A percentile compares a stretch with the other conserved stretches of the same genome.
These are phyloP conservation scores for Cryphonectria parasitica DNA, from an alignment of 2,329 filamentous ascomycete species.

Conservation along the genomic window DNA sequence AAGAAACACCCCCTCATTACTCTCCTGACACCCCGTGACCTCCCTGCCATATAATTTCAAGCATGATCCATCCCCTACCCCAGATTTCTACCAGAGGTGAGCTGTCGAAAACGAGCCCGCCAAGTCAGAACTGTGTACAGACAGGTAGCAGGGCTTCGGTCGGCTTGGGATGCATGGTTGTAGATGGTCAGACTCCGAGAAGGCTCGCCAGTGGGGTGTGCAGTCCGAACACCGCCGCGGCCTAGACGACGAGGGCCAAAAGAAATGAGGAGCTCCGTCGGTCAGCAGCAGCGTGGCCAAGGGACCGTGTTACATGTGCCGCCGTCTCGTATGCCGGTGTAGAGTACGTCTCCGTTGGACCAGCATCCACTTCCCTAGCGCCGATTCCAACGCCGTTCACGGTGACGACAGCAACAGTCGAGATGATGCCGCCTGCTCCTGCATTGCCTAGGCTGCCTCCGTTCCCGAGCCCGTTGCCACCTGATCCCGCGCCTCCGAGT, in stretches of 20 bases:
- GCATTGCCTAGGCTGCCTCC: conserved; percentile 17
- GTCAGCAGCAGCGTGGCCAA: conserved; percentile 17
- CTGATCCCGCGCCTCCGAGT: conserved; percentile 13
- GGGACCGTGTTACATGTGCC: conserved; percentile 26
- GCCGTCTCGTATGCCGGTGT: conserved; percentile 21
- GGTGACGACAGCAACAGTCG: conserved; percentile 27
- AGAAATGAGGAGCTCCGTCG: conserved; percentile 25
- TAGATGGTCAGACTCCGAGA: conserved; percentile 22
- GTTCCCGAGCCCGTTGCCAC: conserved; percentile 15
- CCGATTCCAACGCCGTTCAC: conserved; percentile 25
- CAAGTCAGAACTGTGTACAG: not conserved
- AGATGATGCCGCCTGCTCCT: conserved; percentile 21
- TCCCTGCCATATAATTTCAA: conserved; percentile 26
- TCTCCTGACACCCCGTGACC: conserved; percentile 19
- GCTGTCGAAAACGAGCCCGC: not conserved
- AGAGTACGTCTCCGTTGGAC: conserved; percentile 16
- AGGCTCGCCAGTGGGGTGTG: conserved; percentile 24
- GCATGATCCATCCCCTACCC: conserved; percentile 24
- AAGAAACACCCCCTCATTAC: conserved; percentile 22
- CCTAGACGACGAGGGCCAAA: conserved; percentile 29
- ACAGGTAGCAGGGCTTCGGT: not conserved
- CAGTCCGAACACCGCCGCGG: conserved; percentile 28
- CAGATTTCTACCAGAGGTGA: conserved; percentile 12
- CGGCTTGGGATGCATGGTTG: conserved; percentile 15
- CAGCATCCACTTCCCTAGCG: conserved; percentile 26